A percentile compares a stretch with the other conserved stretches of the same genome.
phyloP scores from a whole-genome alignment of 495 filamentous ascomycete species.

The Evernia prunastri region DNA sequence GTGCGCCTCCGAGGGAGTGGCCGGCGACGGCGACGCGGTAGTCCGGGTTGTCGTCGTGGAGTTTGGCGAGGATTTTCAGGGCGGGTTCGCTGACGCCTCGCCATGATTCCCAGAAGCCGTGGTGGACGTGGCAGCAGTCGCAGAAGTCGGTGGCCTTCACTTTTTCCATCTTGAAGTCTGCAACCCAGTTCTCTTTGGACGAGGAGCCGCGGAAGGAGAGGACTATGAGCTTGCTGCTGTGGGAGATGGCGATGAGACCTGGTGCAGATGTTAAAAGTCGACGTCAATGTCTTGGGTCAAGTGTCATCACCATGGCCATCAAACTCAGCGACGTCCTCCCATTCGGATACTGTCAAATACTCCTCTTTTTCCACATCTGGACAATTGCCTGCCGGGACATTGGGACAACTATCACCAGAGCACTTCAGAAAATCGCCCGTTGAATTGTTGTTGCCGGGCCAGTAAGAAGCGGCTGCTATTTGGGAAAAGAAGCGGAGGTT shows the following conservation, averaged over 20 bases:
- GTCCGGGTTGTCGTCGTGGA: constrained; percentile 34
- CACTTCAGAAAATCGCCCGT: constrained; percentile 49
- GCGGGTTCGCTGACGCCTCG: constrained; percentile 32
- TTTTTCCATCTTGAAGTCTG: constrained; percentile 45
- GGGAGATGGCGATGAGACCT: constrained; percentile 62
- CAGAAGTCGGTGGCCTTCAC: constrained; percentile 35
- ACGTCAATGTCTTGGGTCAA: not conserved
- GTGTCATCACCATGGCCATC: constrained; percentile 37
- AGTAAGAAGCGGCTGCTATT: constrained; percentile 64
- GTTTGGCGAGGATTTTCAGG: constrained; percentile 34
- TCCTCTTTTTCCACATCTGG: constrained; percentile 16
- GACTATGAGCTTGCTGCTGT: constrained; percentile 54
- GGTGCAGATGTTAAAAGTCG: constrained; percentile 20
- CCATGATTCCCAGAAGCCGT: constrained; percentile 53
- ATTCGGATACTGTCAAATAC: constrained; percentile 49
- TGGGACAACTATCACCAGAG: constrained; percentile 47
- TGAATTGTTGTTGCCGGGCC: constrained; percentile 46
- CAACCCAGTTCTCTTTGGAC: constrained; percentile 59
- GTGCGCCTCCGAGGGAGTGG: constrained; percentile 61
- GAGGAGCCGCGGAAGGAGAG: constrained; percentile 60
- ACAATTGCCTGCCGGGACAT: constrained; percentile 43
- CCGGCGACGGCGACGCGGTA: constrained; percentile 55
- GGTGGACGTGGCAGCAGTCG: constrained; percentile 43
- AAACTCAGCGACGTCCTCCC: constrained; percentile 44
- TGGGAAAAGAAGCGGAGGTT: constrained; percentile 56